Conservation (phyloP, 2,329 filamentous ascomycete species). For the Triangularia setosa region DNA sequence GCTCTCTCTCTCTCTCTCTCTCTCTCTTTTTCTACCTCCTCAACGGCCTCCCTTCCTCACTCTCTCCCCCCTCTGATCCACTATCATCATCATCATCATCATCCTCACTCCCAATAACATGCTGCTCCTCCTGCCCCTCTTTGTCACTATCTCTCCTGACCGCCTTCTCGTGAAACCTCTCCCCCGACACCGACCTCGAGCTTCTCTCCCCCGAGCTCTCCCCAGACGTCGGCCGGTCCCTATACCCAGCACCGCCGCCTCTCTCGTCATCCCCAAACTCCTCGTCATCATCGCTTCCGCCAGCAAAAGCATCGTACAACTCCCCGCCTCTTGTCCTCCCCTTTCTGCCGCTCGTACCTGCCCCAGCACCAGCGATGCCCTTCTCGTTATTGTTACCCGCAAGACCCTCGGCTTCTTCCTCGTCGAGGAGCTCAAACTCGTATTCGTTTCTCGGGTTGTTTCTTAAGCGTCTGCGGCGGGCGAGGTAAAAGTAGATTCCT, state of each 20-base stretch:
- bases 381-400: slow-evolving; percentile 22
- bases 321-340: slow-evolving; percentile 70
- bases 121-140: slow-evolving; percentile 41
- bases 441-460: slow-evolving; percentile 78
- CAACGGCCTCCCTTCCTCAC: slow-evolving; percentile 22
- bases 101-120: slow-evolving; percentile 48
- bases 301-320: slow-evolving; percentile 95
- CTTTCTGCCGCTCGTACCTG: slow-evolving; percentile 34
- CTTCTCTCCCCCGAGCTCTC: slow-evolving; percentile 5
- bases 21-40: slow-evolving; percentile 6
- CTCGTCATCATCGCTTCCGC: slow-evolving; percentile 66
- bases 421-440: slow-evolving; percentile 89
- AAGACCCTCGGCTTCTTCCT: slow-evolving; percentile 65
- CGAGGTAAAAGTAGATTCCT: slow-evolving; percentile 75
- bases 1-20: no score
- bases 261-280: slow-evolving; percentile 38
- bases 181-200: slow-evolving; percentile 16
- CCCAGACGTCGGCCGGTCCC: slow-evolving; percentile 27
- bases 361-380: neutral
- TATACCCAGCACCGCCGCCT: slow-evolving; percentile 33
- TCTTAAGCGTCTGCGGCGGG: slow-evolving; percentile 70
- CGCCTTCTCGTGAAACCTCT: slow-evolving; percentile 29
- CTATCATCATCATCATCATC: slow-evolving; percentile 23
- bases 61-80: slow-evolving; percentile 20
- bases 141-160: slow-evolving; percentile 24